These are phyloP conservation scores for Rhizopogon vulgaris DNA, from an alignment of 768 basidiomycete genomes.

Conservation along the genomic window DNA sequence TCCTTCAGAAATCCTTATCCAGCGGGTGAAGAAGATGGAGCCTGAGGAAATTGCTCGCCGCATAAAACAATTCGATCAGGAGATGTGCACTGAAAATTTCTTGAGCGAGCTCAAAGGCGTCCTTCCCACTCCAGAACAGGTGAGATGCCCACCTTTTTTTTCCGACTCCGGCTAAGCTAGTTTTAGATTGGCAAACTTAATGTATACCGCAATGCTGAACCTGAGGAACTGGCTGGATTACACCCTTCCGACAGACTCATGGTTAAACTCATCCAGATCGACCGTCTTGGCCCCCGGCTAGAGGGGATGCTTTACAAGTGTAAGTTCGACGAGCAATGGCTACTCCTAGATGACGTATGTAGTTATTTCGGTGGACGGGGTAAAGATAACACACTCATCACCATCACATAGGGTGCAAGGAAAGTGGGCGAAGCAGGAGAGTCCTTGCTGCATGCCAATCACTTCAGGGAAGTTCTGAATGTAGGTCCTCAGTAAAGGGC, in stretches of 20 bases:
- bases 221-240: conserved; percentile 80
- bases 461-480: conserved; percentile 86
- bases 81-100: conserved; percentile 84
- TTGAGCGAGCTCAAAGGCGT: conserved; percentile 83
- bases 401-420: conserved; percentile 54
- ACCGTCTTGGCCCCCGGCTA: conserved; percentile 80
- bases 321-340: conserved; percentile 81
- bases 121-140: conserved; percentile 88
- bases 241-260: conserved; percentile 94
- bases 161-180: not conserved
- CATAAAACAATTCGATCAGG: conserved; percentile 83
- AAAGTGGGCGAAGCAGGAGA: conserved; percentile 80
- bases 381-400: not conserved
- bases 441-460: conserved; percentile 71
- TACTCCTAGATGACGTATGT: conserved; percentile 74
- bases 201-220: conserved; percentile 79
- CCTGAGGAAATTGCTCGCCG: conserved; percentile 83
- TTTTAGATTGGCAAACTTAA: conserved; percentile 80
- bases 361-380: not conserved
- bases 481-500: conserved; percentile 35
- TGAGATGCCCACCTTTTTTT: conserved; percentile 19
- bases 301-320: conserved; percentile 94
- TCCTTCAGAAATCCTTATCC: conserved; percentile 80
- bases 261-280: conserved; percentile 94
- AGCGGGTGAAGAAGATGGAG: conserved; percentile 73